Evolutionary conservation across 1,284 basidiomycete species (phyloP).

Genomic region (Golubevia sp.): DNA sequence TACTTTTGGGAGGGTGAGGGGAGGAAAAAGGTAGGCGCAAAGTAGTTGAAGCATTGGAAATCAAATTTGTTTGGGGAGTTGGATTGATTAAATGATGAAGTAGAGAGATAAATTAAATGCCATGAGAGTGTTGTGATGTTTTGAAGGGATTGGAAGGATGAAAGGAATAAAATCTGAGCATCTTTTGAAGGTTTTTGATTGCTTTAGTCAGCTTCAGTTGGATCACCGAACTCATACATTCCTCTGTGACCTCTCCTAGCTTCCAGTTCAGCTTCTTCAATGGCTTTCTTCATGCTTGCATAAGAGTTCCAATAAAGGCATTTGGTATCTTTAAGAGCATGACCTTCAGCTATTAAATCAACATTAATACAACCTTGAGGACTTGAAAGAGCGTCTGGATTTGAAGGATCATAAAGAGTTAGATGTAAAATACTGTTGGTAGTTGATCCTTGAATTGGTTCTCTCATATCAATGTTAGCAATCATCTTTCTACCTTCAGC

Average conservation of each 20-base stretch:
- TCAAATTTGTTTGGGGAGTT: no score
- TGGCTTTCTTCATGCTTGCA: conserved; percentile 20
- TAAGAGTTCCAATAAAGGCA: conserved; percentile 40
- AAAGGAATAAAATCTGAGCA: no score
- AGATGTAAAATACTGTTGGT: conserved; percentile 12
- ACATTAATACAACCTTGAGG: conserved; percentile 38
- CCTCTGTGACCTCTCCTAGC: conserved; percentile 31
- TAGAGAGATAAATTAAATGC: no score
- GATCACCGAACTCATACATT: conserved; percentile 43
- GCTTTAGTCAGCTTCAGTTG: conserved; percentile 2
- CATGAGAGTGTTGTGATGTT: no score
- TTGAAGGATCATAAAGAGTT: conserved; percentile 46
- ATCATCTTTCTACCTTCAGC: conserved; percentile 47
- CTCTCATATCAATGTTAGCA: conserved; percentile 44
- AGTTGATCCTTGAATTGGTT: conserved; percentile 13
- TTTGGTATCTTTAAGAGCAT: conserved; percentile 31
- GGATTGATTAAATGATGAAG: no score
- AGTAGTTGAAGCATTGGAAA: no score
- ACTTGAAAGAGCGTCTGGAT: conserved; percentile 18
- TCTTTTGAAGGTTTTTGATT: no score
- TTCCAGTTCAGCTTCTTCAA: conserved; percentile 28
- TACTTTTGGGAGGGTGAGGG: no score
- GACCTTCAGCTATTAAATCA: conserved; percentile 33
- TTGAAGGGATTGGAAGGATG: no score
- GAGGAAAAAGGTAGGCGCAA: no score